Conservation (phyloP, 1,284 basidiomycete species). For the Xanthoconium separans region DNA sequence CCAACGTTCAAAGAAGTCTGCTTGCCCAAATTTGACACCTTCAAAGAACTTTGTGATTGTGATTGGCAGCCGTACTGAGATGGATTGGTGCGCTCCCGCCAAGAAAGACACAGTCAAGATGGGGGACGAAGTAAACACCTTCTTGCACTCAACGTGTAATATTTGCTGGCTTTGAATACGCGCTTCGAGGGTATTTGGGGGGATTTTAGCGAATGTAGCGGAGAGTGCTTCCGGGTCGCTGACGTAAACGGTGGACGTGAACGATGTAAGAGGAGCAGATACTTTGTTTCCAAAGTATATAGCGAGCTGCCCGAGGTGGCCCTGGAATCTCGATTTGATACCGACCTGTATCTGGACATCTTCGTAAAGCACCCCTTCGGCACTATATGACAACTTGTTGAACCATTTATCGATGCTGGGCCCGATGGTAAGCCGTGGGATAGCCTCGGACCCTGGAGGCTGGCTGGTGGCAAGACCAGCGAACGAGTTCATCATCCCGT, state of each 20-base stretch:
- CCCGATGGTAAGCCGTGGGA: slow-evolving; percentile 57
- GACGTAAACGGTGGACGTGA: slow-evolving; percentile 82
- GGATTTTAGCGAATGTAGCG: slow-evolving; percentile 87
- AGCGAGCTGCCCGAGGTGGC: slow-evolving; percentile 86
- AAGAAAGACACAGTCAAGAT: slow-evolving; percentile 90
- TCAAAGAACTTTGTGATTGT: slow-evolving; percentile 92
- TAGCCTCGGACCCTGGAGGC: slow-evolving; percentile 30
- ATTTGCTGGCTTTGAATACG: slow-evolving; percentile 92
- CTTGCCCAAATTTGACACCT: slow-evolving; percentile 78
- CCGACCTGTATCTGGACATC: slow-evolving; percentile 96
- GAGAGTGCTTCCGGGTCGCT: slow-evolving; percentile 73
- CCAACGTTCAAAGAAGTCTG: slow-evolving; percentile 98
- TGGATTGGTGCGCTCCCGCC: slow-evolving; percentile 86
- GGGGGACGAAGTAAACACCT: slow-evolving; percentile 76
- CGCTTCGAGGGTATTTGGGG: slow-evolving; percentile 74
- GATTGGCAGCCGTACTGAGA: slow-evolving; percentile 85
- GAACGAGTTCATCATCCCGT: slow-evolving; percentile 74
- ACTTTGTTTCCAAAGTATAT: slow-evolving; percentile 98
- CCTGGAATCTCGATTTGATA: slow-evolving; percentile 94
- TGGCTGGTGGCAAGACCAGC: slow-evolving; percentile 57
- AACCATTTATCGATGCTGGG: slow-evolving; percentile 87
- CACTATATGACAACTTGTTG: slow-evolving; percentile 76
- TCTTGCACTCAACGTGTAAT: slow-evolving; percentile 92
- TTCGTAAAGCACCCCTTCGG: slow-evolving; percentile 94
- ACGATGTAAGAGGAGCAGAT: slow-evolving; percentile 80